Percentiles rank a stretch among this genome's conserved stretches.
Conservation (phyloP, 345 rosid species). For the Aurinia saxatilis region DNA sequence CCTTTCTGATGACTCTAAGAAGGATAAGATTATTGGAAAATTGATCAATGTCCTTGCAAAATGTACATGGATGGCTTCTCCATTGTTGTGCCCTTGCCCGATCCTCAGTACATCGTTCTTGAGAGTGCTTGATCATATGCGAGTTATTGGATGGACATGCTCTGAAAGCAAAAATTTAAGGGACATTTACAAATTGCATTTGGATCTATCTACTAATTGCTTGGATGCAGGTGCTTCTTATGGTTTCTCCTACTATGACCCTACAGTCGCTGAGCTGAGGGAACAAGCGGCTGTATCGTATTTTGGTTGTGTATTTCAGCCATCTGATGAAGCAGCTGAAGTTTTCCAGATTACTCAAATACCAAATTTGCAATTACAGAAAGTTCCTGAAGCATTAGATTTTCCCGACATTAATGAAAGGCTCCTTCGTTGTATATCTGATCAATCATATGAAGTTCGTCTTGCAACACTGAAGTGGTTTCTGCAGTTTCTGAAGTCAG, state of each 20-base stretch:
- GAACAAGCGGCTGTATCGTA: constrained; percentile 75
- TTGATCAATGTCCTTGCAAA: constrained; percentile 45
- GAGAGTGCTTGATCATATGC: constrained; percentile 73
- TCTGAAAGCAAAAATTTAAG: constrained; percentile 30
- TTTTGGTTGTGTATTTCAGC: constrained; percentile 65
- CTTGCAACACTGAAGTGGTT: constrained; percentile 85
- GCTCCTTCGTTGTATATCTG: constrained; percentile 54
- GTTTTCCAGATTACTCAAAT: constrained; percentile 33
- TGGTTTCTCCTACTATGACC: constrained; percentile 64
- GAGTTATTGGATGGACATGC: constrained; percentile 52
- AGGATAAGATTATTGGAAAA: constrained; percentile 66
- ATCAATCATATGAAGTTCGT: constrained; percentile 86
- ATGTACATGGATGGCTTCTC: constrained; percentile 73
- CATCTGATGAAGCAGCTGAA: constrained; percentile 46
- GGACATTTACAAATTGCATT: constrained; percentile 41
- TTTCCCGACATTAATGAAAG: constrained; percentile 44
- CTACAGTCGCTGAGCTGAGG: constrained; percentile 70
- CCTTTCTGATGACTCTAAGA: constrained; percentile 65
- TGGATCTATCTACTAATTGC: constrained; percentile 61
- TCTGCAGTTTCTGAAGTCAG: constrained; percentile 51
- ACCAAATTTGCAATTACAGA: constrained; percentile 17
- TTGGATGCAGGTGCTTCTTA: constrained; percentile 54
- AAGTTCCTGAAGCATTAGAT: constrained; percentile 29
- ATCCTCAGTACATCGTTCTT: constrained; percentile 67
- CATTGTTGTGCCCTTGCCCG: constrained; percentile 70